Percentiles rank a stretch among this genome's conserved stretches.
Conservation (phyloP, 768 basidiomycete species). For the Kondoa malvinella region DNA sequence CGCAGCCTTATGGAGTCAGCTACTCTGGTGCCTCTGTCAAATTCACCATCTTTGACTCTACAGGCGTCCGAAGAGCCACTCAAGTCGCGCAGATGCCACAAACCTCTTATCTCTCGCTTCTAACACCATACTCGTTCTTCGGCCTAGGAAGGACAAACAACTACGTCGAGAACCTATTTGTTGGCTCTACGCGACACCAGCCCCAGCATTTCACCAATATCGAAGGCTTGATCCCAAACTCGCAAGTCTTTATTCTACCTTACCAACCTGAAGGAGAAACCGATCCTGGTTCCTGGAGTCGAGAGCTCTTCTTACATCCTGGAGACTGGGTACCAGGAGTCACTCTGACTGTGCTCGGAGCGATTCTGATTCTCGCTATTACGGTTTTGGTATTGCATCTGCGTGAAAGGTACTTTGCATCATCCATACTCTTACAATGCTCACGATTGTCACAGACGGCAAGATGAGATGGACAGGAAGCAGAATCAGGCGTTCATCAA, state of each 20-base stretch:
- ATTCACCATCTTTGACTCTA: conserved; percentile 85
- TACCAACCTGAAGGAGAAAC: conserved; percentile 37
- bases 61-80: conserved; percentile 70
- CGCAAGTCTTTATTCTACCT: conserved; percentile 85
- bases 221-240: conserved; percentile 95
- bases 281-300: conserved; percentile 46
- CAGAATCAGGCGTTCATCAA: conserved; percentile 89
- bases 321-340: conserved; percentile 98
- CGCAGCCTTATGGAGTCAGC: conserved; percentile 89
- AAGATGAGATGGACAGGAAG: conserved; percentile 80
- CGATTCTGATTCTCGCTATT: conserved; percentile 53
- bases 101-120: conserved; percentile 74
- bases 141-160: conserved; percentile 96
- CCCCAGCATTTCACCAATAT: conserved; percentile 65
- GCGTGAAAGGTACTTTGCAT: conserved; percentile 91
- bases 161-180: conserved; percentile 96
- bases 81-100: conserved; percentile 81
- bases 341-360: conserved; percentile 62
- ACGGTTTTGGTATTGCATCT: conserved; percentile 76
- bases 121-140: conserved; percentile 86
- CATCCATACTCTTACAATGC: too few species aligned
- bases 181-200: conserved; percentile 66
- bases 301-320: conserved; percentile 74
- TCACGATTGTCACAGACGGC: conserved; percentile 43
- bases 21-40: conserved; percentile 92